Conservation (phyloP, 768 basidiomycete genomes). For the Amanita brunnescens region DNA sequence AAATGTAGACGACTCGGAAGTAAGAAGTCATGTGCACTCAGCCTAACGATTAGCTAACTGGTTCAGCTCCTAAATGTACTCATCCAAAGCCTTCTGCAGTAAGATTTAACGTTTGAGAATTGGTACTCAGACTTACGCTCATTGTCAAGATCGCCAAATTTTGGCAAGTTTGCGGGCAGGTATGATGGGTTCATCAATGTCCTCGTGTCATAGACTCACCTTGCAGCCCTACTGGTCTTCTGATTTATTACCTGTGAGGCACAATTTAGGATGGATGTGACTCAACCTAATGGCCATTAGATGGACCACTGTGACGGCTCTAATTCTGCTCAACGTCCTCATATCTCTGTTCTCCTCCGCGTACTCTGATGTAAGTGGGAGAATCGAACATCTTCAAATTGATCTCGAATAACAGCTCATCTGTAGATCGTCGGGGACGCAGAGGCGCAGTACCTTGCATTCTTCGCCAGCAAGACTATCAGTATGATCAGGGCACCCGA, state of each 20-base stretch:
- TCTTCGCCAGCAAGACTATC: slow-evolving; percentile 83
- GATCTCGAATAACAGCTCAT: neutral
- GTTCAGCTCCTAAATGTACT: slow-evolving; percentile 59
- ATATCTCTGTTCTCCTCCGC: slow-evolving; percentile 95
- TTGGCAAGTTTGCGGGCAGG: slow-evolving; percentile 49
- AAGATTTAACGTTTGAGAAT: slow-evolving; percentile 16
- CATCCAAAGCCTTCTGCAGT: slow-evolving; percentile 80
- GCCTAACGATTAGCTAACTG: slow-evolving; percentile 1
- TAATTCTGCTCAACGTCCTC: slow-evolving; percentile 86
- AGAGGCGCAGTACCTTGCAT: slow-evolving; percentile 83
- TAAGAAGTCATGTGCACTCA: slow-evolving; percentile 19
- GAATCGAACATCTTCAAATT: neutral
- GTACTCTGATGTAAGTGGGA: slow-evolving; percentile 67
- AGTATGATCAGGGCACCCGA: slow-evolving; percentile 83
- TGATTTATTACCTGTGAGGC: slow-evolving; percentile 72
- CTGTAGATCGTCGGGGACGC: slow-evolving; percentile 70
- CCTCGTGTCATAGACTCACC: neutral
- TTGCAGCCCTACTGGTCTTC: slow-evolving; percentile 46
- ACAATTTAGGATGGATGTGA: neutral
- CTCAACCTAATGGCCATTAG: slow-evolving; percentile 23
- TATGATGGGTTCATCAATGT: neutral
- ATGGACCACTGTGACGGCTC: slow-evolving; percentile 77
- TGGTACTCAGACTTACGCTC: neutral
- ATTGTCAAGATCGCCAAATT: slow-evolving; percentile 51
- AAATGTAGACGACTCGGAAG: slow-evolving; percentile 41